phyloP scores from a whole-genome alignment of 257 asterid genomes.

The Handroanthus guayacan region DNA sequence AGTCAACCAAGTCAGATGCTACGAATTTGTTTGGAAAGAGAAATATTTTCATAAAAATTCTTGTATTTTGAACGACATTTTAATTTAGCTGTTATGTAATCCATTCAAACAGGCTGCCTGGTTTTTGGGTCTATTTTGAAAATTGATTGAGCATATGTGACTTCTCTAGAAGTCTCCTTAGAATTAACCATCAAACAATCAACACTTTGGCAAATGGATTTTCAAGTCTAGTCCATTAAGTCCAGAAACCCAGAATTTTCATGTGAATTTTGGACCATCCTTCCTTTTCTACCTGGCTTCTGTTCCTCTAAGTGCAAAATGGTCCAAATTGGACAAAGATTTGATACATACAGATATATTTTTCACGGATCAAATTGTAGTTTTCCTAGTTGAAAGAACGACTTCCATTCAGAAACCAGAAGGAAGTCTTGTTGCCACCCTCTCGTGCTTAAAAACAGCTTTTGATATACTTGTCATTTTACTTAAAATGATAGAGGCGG shows the following conservation, averaged over 20 bases:
- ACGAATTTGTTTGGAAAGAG: slow-evolving; percentile 7
- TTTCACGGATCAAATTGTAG: neutral
- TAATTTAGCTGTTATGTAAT: neutral
- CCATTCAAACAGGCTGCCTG: slow-evolving; percentile 22
- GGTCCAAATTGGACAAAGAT: neutral
- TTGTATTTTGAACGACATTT: neutral
- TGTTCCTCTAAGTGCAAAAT: neutral
- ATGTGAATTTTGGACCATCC: neutral
- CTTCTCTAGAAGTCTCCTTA: slow-evolving; percentile 6
- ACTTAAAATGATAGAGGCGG: too few relatives aligned
- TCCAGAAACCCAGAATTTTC: neutral
- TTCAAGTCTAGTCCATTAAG: slow-evolving; percentile 6
- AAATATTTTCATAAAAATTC: neutral
- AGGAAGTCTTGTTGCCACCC: too few relatives aligned
- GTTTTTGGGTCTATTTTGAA: neutral
- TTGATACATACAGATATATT: neutral
- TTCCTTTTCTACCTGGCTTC: neutral
- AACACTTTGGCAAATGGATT: slow-evolving; percentile 22
- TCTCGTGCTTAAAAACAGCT: too few relatives aligned
- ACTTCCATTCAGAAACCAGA: too few relatives aligned
- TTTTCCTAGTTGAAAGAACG: neutral
- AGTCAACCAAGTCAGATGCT: slow-evolving; percentile 23
- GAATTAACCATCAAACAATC: slow-evolving; percentile 4
- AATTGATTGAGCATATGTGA: slow-evolving; percentile 21
- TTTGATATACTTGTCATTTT: too few relatives aligned